These are phyloP conservation scores for Chamaecrista fasciculata DNA, from an alignment of 306 rosid species.

Conservation along the genomic window DNA sequence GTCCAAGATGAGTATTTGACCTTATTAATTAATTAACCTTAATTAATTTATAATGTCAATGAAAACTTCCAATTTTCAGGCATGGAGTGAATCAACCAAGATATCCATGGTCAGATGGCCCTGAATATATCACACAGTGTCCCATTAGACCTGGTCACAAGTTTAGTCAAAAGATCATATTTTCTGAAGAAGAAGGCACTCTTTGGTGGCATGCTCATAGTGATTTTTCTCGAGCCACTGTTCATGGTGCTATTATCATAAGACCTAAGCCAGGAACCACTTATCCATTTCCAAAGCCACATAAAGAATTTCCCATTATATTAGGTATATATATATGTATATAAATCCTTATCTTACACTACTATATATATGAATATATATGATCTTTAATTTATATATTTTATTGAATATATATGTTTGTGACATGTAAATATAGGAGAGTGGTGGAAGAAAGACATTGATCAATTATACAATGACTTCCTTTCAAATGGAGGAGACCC, in stretches of 20 bases:
- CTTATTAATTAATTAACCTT: too few relatives aligned
- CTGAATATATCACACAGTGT: conserved; percentile 55
- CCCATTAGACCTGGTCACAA: conserved; percentile 45
- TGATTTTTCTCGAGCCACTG: conserved; percentile 53
- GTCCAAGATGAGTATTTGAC: too few relatives aligned
- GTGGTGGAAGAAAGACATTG: conserved; percentile 35
- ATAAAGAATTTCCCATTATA: conserved; percentile 45
- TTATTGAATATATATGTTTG: too few relatives aligned
- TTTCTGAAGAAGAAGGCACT: conserved; percentile 57
- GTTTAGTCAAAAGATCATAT: conserved; percentile 40
- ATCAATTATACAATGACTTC: conserved; percentile 11
- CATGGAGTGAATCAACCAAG: conserved; percentile 59
- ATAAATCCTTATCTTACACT: too few relatives aligned
- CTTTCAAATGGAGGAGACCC: conserved; percentile 25
- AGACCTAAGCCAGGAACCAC: conserved; percentile 41
- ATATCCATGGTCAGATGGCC: conserved; percentile 71
- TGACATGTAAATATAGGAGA: conserved; percentile 6
- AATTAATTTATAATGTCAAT: background rate
- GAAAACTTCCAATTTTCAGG: conserved; percentile 24
- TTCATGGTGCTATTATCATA: conserved; percentile 55
- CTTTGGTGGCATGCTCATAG: conserved; percentile 74
- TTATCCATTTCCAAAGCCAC: conserved; percentile 58
- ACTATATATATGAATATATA: too few relatives aligned
- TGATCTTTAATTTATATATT: too few relatives aligned
- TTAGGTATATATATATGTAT: conserved; percentile 32